phyloP scores from a whole-genome alignment of 306 rosid genomes.

The Cucumis cinereus region DNA sequence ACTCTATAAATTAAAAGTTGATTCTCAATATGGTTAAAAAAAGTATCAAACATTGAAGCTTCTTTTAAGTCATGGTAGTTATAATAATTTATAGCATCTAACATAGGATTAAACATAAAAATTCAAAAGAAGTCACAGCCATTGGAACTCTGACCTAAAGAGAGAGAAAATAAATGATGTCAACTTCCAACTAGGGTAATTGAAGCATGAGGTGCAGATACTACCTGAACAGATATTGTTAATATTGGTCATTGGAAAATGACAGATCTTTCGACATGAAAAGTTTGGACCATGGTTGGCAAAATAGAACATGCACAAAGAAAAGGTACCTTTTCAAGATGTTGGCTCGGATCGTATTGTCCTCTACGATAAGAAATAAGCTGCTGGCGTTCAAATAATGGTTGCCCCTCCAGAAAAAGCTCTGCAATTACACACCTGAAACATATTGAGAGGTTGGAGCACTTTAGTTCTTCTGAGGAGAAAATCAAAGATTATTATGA shows the following conservation, averaged over 20 bases:
- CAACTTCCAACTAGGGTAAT: neutral
- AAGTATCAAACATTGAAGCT: neutral
- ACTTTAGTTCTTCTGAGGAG: neutral
- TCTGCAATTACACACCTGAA: conserved; percentile 94
- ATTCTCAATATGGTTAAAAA: neutral
- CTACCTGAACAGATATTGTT: neutral
- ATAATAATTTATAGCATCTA: too few species aligned
- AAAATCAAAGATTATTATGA: neutral
- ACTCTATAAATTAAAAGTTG: conserved; percentile 3
- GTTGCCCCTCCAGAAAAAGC: conserved; percentile 98
- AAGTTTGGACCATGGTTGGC: neutral
- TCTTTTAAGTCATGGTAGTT: neutral
- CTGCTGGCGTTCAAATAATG: conserved; percentile 85
- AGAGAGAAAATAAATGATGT: neutral
- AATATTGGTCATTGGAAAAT: neutral
- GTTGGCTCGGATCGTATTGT: conserved; percentile 86
- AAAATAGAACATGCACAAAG: neutral
- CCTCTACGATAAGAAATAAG: conserved; percentile 99
- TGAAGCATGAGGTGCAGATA: neutral
- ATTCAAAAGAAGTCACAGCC: neutral
- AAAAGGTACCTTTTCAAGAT: conserved; percentile 69
- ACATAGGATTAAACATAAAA: neutral
- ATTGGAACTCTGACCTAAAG: neutral
- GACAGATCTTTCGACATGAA: neutral
- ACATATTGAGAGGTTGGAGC: conserved; percentile 14